Base-by-base conservation (phyloP, 805 yeast genomes). In the Starmerella roubikii region DNA sequence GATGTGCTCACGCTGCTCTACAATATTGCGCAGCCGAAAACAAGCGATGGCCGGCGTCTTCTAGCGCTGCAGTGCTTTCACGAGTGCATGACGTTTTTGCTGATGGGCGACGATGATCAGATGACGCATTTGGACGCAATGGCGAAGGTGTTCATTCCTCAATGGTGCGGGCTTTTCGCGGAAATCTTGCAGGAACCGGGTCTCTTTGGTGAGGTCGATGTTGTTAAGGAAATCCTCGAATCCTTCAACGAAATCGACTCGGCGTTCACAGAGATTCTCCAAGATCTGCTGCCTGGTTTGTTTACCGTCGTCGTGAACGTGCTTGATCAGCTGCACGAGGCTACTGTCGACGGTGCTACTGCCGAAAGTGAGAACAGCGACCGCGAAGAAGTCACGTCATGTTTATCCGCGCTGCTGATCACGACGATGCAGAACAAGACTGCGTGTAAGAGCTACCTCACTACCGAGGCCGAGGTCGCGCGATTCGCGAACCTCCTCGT, bases 1-100 rank as follows among this genome's bases (percentile, higher is more conserved):
- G 37, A 37, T 11, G 41, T 57, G 3, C 32, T 55, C 32, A 21
- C 32, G 8, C 34, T 48, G 25, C 38, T 58, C 12, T 47, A 43
- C 19, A 27, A 36, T 2, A 45, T 47, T 6, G 54, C 53, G 37
- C 51, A 19, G 54, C 28, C 23, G 4, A 25, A 32, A 3, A 23
- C 35, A 29, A 13, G 7, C 3, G 38, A 37, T 29, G 37, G 35
- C 5, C 35, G 35, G 10, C 17, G 45, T 3, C 35, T 50, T 46
- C 36, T 44, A 12, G 57, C 62, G 1, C 44, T 62, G 3, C 53
- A 53, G 34, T 57, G 61, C 31, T 59, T 55, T 43, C 50, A 53
- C 12, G 54, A 55, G 11, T 56, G 60, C 38, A 51, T 58, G 16
- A 55, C 52, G 6, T 52, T 52, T 40, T 37, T 52, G 23, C 41